Percentiles rank a stretch among this genome's conserved stretches.
phyloP scores from a whole-genome alignment of 768 basidiomycete genomes.

The Xanthoconium stramineum region DNA sequence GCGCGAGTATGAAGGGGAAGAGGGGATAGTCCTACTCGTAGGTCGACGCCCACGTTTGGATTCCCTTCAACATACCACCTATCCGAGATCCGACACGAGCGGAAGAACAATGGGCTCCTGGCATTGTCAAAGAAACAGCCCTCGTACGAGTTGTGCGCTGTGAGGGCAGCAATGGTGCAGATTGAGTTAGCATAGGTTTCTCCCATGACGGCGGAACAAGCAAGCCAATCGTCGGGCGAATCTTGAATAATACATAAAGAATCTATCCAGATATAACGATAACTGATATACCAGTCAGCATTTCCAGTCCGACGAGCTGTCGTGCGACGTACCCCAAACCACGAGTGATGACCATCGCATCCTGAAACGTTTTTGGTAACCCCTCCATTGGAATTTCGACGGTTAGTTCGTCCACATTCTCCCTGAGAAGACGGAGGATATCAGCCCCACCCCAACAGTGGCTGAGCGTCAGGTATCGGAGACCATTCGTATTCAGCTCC shows the following conservation, averaged over 20 bases:
- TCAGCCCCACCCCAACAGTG: constrained; percentile 1
- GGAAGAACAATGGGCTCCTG: background rate
- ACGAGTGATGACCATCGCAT: background rate
- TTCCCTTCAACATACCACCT: background rate
- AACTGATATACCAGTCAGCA: background rate
- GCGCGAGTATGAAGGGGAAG: background rate
- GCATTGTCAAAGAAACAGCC: background rate
- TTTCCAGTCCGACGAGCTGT: no score
- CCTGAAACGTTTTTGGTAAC: background rate
- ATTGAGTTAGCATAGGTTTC: background rate
- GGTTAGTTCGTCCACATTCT: background rate
- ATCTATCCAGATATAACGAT: background rate
- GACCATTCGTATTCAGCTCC: background rate
- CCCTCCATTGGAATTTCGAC: background rate
- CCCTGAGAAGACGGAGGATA: background rate
- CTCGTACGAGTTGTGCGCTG: background rate
- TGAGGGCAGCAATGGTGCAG: background rate
- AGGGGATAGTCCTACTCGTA: background rate
- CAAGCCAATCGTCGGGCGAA: background rate
- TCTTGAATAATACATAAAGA: background rate
- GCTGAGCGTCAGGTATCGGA: background rate
- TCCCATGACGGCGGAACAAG: background rate
- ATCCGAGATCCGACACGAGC: background rate
- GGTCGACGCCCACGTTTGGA: background rate
- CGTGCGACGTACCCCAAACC: background rate